A percentile compares a stretch with the other conserved stretches of the same genome.
phyloP scores from a whole-genome alignment of 164 flowering plant genomes.

The Saururus chinensis region DNA sequence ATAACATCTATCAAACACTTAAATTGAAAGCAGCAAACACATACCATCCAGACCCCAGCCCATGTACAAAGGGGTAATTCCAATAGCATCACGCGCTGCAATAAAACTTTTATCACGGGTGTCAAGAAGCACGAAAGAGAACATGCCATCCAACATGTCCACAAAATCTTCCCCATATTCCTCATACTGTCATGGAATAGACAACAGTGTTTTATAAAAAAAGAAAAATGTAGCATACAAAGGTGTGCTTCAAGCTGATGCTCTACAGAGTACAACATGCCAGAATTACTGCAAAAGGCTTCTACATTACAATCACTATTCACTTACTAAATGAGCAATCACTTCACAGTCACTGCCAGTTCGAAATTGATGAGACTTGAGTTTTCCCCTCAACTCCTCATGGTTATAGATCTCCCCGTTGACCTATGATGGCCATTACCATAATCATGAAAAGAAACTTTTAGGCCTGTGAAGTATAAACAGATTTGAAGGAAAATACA shows the following conservation, averaged over 20 bases:
- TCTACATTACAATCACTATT: not conserved
- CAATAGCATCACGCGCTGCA: conserved; percentile 95
- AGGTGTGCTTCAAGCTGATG: not conserved
- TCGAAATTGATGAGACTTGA: conserved; percentile 60
- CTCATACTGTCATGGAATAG: conserved; percentile 51
- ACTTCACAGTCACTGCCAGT: conserved; percentile 99
- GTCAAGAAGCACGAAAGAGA: conserved; percentile 92
- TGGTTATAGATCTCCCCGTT: conserved; percentile 98
- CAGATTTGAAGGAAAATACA: not conserved
- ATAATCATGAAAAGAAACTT: not conserved
- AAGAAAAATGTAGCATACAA: not conserved
- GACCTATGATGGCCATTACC: conserved; percentile 31
- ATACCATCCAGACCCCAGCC: conserved; percentile 99
- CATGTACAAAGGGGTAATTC: conserved; percentile 88
- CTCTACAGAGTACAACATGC: not conserved
- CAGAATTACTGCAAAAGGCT: not conserved
- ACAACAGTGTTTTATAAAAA: not conserved
- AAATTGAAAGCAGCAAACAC: conserved; percentile 12
- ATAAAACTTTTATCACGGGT: conserved; percentile 85
- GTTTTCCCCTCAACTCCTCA: conserved; percentile 44
- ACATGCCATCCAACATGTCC: conserved; percentile 95
- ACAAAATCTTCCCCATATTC: conserved; percentile 92
- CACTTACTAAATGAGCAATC: conserved; percentile 92
- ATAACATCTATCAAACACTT: not conserved
- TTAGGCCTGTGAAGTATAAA: not conserved